Percentiles rank a stretch among this genome's conserved stretches.
These are phyloP conservation scores for Cucumis variabilis DNA, from an alignment of 331 rosid genomes.

Conservation along the genomic window DNA sequence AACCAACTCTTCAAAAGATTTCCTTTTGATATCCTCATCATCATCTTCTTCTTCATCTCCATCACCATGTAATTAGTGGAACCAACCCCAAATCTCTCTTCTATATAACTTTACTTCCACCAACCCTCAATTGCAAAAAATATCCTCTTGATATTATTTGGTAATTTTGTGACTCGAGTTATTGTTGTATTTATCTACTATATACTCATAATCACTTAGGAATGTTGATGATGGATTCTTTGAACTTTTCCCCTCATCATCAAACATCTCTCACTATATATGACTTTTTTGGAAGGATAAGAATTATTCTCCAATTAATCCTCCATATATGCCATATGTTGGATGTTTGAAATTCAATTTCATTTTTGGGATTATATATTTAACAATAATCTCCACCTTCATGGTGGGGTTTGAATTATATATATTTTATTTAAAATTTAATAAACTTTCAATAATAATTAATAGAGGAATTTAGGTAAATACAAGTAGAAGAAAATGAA, in stretches of 20 bases:
- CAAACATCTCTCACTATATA: background rate
- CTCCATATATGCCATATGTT: background rate
- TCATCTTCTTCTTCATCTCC: background rate
- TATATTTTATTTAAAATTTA: too few species aligned
- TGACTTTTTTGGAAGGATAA: background rate
- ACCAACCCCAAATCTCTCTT: background rate
- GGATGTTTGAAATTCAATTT: background rate
- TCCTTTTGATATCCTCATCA: background rate
- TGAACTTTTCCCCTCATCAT: background rate
- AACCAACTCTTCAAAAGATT: background rate
- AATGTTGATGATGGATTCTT: constrained; percentile 19
- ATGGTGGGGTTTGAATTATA: background rate
- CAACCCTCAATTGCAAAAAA: background rate
- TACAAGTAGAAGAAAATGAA: too few species aligned
- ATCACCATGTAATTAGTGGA: background rate
- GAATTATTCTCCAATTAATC: background rate
- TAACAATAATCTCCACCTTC: background rate
- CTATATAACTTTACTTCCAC: background rate
- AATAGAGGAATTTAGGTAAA: too few species aligned
- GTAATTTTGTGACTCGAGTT: background rate
- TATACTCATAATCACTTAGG: background rate
- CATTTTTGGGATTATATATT: background rate
- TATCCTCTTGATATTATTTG: background rate
- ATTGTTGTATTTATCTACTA: background rate
- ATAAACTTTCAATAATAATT: too few species aligned